Conservation (phyloP, 495 filamentous ascomycete species). For the Trichoderma orchidacearum region DNA sequence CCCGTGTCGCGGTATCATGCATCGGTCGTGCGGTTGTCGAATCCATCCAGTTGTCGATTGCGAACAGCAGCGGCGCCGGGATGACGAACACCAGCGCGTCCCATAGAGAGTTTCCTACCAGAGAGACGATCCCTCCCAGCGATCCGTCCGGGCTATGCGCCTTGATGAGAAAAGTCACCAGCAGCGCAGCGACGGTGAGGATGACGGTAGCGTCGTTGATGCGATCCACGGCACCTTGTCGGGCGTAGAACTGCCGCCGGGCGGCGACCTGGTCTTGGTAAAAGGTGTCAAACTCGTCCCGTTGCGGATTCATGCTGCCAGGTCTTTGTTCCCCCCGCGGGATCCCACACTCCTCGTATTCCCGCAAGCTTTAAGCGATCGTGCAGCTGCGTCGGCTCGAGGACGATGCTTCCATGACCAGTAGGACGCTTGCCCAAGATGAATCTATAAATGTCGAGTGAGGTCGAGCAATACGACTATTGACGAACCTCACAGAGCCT, state of each 20-base stretch:
- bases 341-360: background rate
- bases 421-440: background rate
- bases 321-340: background rate
- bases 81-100: constrained; percentile 46
- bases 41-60: constrained; percentile 36
- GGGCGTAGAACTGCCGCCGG: background rate
- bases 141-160: background rate
- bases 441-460: background rate
- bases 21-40: constrained; percentile 16
- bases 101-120: constrained; percentile 29
- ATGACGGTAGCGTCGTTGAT: background rate
- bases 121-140: background rate
- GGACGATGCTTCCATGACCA: constrained; percentile 1
- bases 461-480: background rate
- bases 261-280: background rate
- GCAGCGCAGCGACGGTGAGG: background rate
- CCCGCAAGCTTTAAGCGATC: background rate
- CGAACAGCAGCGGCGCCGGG: constrained; percentile 45
- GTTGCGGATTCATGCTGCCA: constrained; percentile 1
- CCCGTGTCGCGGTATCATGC: constrained; percentile 8
- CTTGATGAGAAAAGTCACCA: background rate
- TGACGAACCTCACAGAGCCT: too few species aligned
- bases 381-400: background rate
- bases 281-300: background rate
- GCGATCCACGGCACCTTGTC: background rate